Evolutionary conservation across 116 monocot species (phyloP).

Genomic region (Posidonia oceanica): DNA sequence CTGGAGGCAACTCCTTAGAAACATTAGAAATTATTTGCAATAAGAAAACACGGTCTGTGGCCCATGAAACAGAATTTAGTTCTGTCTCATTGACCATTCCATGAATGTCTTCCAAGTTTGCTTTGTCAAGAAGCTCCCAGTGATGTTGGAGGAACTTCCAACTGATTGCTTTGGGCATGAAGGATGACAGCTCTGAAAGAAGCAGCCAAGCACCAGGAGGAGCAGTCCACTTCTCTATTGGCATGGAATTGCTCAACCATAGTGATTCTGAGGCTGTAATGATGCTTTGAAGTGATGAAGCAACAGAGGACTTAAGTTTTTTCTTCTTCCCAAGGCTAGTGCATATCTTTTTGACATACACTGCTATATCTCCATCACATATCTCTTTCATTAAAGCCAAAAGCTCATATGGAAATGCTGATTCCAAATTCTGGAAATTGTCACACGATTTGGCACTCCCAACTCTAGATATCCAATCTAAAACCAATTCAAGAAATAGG

Average conservation of each 20-base stretch:
- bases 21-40: slow-evolving; percentile 86
- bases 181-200: slow-evolving; percentile 72
- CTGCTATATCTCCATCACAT: slow-evolving; percentile 62
- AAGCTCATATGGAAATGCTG: slow-evolving; percentile 40
- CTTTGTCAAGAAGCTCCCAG: slow-evolving; percentile 83
- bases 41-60: slow-evolving; percentile 67
- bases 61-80: slow-evolving; percentile 50
- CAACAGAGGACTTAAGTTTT: slow-evolving; percentile 51
- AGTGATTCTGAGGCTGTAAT: slow-evolving; percentile 67
- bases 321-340: slow-evolving; percentile 92
- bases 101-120: slow-evolving; percentile 13
- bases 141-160: slow-evolving; percentile 96
- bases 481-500: slow-evolving; percentile 86
- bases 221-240: slow-evolving; percentile 74
- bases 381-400: slow-evolving; percentile 53
- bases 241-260: slow-evolving; percentile 41
- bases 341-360: slow-evolving; percentile 76
- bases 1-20: slow-evolving; percentile 58
- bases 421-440: slow-evolving; percentile 25
- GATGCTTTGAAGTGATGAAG: slow-evolving; percentile 61
- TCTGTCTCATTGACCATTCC: slow-evolving; percentile 21
- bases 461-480: slow-evolving; percentile 54
- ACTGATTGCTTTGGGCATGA: slow-evolving; percentile 55
- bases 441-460: slow-evolving; percentile 13
- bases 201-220: slow-evolving; percentile 87